Percentiles rank a stretch among this genome's conserved stretches.
Conservation (phyloP, 176 grass and related monocot genomes). For the Phyllostachys edulis region DNA sequence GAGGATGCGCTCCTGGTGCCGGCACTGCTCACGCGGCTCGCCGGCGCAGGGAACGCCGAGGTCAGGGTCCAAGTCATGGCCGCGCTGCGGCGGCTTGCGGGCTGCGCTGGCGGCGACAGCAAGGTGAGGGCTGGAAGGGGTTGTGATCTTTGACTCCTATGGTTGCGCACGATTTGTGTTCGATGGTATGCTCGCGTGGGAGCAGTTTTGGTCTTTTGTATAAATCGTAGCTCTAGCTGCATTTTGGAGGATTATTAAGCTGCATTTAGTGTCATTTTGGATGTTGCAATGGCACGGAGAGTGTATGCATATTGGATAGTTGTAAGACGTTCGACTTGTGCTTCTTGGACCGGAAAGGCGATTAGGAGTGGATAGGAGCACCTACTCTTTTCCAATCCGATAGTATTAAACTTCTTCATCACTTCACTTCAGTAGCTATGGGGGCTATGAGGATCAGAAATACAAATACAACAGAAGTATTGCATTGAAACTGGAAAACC, state of each 20-base stretch:
- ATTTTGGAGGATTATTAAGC: neutral
- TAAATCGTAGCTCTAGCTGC: neutral
- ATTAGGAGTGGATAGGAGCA: no score
- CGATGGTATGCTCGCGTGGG: neutral
- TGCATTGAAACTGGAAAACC: no score
- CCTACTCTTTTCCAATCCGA: no score
- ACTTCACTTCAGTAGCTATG: no score
- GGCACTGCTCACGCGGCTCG: constrained; percentile 49
- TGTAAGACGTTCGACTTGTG: neutral
- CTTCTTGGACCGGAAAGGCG: no score
- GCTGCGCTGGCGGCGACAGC: constrained; percentile 28
- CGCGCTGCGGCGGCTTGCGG: constrained; percentile 50
- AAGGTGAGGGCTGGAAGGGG: constrained; percentile 46
- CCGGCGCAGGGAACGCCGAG: constrained; percentile 26
- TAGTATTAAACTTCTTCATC: no score
- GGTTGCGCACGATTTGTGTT: neutral
- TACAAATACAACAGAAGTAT: no score
- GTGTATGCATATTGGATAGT: neutral
- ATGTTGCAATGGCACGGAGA: neutral
- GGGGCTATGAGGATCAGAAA: no score
- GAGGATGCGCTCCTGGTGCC: constrained; percentile 52
- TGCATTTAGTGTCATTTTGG: neutral
- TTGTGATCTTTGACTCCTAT: neutral
- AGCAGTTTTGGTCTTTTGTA: neutral
- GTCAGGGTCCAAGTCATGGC: constrained; percentile 58